phyloP scores from a whole-genome alignment of 2,329 filamentous ascomycete species.

The Aspergillus intermedius region DNA sequence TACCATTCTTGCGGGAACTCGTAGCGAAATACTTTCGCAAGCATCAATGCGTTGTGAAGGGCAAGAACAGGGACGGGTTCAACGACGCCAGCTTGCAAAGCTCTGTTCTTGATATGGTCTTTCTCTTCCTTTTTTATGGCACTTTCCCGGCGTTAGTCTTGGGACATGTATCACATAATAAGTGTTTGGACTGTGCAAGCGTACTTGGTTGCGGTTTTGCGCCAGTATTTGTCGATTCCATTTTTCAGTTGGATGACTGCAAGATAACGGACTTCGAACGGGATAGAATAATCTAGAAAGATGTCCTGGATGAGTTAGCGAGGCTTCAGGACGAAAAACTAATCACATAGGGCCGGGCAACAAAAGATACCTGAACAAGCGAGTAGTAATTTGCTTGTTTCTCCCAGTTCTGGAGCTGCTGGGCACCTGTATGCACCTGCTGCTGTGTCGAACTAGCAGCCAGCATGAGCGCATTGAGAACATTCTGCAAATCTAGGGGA shows the following conservation, averaged over 20 bases:
- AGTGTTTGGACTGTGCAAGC: slow-evolving; percentile 5
- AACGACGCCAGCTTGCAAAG: slow-evolving; percentile 69
- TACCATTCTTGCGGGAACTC: slow-evolving; percentile 86
- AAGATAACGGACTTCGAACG: slow-evolving; percentile 73
- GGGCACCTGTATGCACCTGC: slow-evolving; percentile 58
- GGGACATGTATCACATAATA: background rate
- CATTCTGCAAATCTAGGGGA: slow-evolving; percentile 57
- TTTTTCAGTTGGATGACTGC: slow-evolving; percentile 94
- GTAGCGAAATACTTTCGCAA: slow-evolving; percentile 80
- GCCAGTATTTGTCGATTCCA: slow-evolving; percentile 92
- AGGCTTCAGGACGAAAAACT: background rate
- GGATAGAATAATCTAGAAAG: slow-evolving; percentile 72
- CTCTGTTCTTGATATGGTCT: slow-evolving; percentile 62
- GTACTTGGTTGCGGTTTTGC: slow-evolving; percentile 66
- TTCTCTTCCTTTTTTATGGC: slow-evolving; percentile 66
- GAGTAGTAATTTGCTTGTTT: slow-evolving; percentile 59
- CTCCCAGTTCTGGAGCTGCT: slow-evolving; percentile 69
- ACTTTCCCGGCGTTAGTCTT: slow-evolving; percentile 31
- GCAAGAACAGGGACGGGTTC: slow-evolving; percentile 72
- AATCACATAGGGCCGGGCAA: background rate
- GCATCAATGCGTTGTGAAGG: slow-evolving; percentile 78
- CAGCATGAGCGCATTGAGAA: slow-evolving; percentile 58
- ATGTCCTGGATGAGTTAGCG: slow-evolving; percentile 51
- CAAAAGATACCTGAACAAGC: slow-evolving; percentile 55
- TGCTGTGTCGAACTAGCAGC: slow-evolving; percentile 60